A percentile compares a stretch with the other conserved stretches of the same genome.
Evolutionary conservation across 768 basidiomycete genomes (phyloP).

Genomic region (Lyophyllum atratum): DNA sequence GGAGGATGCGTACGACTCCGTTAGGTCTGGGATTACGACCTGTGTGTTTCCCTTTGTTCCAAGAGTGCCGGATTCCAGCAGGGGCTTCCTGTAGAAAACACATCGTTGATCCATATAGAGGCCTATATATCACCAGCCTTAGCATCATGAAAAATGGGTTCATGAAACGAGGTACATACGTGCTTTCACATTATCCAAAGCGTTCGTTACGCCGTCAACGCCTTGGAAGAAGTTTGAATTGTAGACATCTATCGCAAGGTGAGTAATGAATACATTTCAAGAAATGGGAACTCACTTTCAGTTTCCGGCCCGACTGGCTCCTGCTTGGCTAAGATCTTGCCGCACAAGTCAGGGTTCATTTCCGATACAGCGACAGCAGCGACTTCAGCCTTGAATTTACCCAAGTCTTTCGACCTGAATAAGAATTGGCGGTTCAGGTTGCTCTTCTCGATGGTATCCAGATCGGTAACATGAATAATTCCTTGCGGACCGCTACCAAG

Average conservation of each 20-base stretch:
- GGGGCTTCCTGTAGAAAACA: slow-evolving; percentile 92
- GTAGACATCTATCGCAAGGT: slow-evolving; percentile 72
- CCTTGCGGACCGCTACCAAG: slow-evolving; percentile 80
- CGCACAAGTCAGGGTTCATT: slow-evolving; percentile 91
- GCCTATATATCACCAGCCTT: slow-evolving; percentile 45
- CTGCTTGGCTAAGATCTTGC: slow-evolving; percentile 86
- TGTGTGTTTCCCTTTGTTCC: slow-evolving; percentile 98
- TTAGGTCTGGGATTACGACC: slow-evolving; percentile 90
- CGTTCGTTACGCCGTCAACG: slow-evolving; percentile 95
- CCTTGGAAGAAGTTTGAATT: slow-evolving; percentile 84
- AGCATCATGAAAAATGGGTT: background rate
- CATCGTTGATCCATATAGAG: slow-evolving; percentile 99
- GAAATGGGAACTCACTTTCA: slow-evolving; percentile 65
- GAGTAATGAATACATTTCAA: slow-evolving; percentile 30
- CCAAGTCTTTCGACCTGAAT: slow-evolving; percentile 94
- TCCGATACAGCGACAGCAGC: slow-evolving; percentile 89
- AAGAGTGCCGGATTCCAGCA: slow-evolving; percentile 96
- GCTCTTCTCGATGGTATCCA: slow-evolving; percentile 99
- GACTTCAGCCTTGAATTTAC: slow-evolving; percentile 96
- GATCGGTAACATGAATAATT: slow-evolving; percentile 88
- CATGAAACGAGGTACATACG: slow-evolving; percentile 52
- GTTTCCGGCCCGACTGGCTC: slow-evolving; percentile 92
- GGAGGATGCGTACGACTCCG: slow-evolving; percentile 96
- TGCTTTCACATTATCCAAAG: slow-evolving; percentile 94
- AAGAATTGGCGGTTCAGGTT: slow-evolving; percentile 98